Base-by-base conservation (phyloP, 2,329 filamentous ascomycete species). In the Diplocarpon mali region DNA sequence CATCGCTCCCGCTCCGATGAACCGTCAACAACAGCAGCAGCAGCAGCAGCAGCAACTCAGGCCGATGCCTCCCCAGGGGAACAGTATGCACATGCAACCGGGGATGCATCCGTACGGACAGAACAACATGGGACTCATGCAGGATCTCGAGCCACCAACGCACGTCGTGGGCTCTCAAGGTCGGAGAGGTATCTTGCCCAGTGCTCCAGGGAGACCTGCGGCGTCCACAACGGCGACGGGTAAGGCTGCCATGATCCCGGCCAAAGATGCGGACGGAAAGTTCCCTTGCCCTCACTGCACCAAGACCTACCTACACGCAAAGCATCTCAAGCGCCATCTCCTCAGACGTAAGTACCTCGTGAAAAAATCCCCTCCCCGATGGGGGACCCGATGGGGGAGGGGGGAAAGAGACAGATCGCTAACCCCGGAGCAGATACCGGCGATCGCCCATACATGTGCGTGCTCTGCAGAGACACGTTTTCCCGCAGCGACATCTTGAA, bases 251-350 rank as follows among this genome's bases (percentile, higher is more conserved):
- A 78, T 85, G 51, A 92, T 94, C 52, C 88, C 89, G 13, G 83
- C 86, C 57, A 95, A 96, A 71, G 90, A 96, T 65, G 87, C 88
- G 8, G 90, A 96, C 64, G 92, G 92, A 62, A 96, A 96, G 70
- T 98, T 93, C 62, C 90, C 92, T 48, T 98, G 92, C 68, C 88
- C 88, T 59, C 89, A 96, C 65, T 98, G 92, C 69, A 95, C 87
- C 59, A 96, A 96, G 73, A 95, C 89, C 6, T 98, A 98, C 63
- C 73, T 96, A 46, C 92, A 96, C 64, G 85, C 90, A 38, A 96
- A 98, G 73, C 92, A 96, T 67, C 68, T 96, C 57, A 96, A 96
- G 76, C 84, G 92, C 60, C 92, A 96, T 73, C 76, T 96, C 48
- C 71, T 96, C 57, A 76, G 92, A 74, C 92, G 90, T 95, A 76